Evolutionary conservation across 805 yeast genomes (phyloP), one percentile per base, ranked within the genome.

Genomic region (Metschnikowia lachancei): DNA sequence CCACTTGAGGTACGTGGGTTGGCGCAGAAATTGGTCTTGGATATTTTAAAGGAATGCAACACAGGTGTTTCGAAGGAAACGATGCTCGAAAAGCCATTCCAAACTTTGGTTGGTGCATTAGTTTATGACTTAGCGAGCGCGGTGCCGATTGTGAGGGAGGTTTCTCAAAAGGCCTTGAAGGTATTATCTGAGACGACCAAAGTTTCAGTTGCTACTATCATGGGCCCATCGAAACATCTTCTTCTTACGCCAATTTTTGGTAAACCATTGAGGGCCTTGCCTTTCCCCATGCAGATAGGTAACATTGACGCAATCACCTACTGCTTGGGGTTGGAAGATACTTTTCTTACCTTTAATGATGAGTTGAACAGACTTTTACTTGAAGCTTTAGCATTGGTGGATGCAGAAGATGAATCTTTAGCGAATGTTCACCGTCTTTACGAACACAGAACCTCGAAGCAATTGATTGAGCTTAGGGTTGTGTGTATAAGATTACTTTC

Each of bases 231-330:
- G 43, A 88, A 90, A 57, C 83, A 81, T 39, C 80, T 91, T 20
- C 70, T 95, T 24, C 68, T 94, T 39, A 87, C 95, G 0, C 98
- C 99, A 6, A 94, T 94, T 18, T 95, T 94, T 71, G 96, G 96
- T 3, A 94, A 94, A 61, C 99, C 99, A 0, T 68, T 94, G 47
- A 76, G 99, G 52, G 99, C 99, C 0, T 74, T 94, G 51, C 99
- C 99, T 0, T 94, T 95, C 69, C 94, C 96, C 4, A 94, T 92
- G 96, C 99, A 95, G 67, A 94, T 94, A 46, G 99, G 99, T 31
- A 91, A 94, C 63, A 91, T 94, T 51, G 98, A 94, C 65, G 98
- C 98, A 1, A 87, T 94, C n/a, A 83, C 96, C 0, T 95, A 83
- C 64, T 92, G 97, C 60, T 69, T 94, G 47, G 81, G 85, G 1